Percentiles rank a stretch among this genome's conserved stretches.
phyloP scores from a whole-genome alignment of 257 asterid genomes.

The Anisodus acutangulus region DNA sequence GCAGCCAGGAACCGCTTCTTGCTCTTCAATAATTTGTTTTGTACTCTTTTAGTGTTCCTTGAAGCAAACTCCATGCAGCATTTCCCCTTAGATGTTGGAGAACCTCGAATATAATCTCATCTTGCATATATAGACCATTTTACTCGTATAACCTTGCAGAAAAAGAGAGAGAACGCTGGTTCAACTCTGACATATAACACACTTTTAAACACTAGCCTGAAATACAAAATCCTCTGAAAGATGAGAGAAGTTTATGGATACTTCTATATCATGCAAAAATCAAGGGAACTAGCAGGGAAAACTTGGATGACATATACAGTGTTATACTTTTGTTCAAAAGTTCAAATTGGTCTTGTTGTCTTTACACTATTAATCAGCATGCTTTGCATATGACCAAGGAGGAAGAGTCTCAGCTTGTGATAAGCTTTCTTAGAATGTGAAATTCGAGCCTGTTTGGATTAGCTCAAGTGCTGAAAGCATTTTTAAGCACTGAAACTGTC shows the following conservation, averaged over 20 bases:
- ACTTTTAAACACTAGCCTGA: neutral
- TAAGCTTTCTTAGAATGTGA: no score
- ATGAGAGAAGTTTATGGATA: constrained; percentile 19
- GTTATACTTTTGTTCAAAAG: neutral
- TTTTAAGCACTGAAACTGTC: no score
- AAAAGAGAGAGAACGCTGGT: neutral
- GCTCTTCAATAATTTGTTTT: constrained; percentile 93
- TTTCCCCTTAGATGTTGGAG: constrained; percentile 87
- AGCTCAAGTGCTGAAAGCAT: no score
- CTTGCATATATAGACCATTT: constrained; percentile 99
- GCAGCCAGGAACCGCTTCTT: constrained; percentile 98
- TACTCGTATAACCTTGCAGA: constrained; percentile 77
- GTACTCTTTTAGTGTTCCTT: constrained; percentile 83
- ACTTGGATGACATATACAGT: neutral
- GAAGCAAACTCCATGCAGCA: constrained; percentile 58
- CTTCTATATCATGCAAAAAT: neutral
- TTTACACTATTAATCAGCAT: no score
- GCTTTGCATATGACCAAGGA: no score
- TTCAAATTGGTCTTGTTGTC: neutral
- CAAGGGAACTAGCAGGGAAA: neutral
- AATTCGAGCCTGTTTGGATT: no score
- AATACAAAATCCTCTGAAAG: neutral
- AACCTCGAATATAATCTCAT: constrained; percentile 89
- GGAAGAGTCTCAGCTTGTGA: no score
- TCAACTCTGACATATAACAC: neutral